phyloP scores from a whole-genome alignment of 352 stramenopile genomes.

The Pythium folliculosum region DNA sequence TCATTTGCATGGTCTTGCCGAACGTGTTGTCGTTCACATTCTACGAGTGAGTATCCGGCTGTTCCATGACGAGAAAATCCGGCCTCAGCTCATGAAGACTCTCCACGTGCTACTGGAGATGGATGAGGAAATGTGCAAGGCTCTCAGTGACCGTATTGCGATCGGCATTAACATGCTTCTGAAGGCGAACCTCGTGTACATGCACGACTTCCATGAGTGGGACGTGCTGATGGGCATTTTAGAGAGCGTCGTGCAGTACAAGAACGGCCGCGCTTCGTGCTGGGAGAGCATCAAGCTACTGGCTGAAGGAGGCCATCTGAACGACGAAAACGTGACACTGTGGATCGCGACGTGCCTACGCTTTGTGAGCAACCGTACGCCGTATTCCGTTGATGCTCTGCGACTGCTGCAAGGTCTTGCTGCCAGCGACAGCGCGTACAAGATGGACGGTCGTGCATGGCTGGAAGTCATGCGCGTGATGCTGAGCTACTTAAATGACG shows the following conservation, averaged over 20 bases:
- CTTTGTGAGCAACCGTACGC: constrained; percentile 78
- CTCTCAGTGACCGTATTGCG: constrained; percentile 75
- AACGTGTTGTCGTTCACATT: constrained; percentile 86
- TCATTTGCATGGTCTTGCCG: constrained; percentile 77
- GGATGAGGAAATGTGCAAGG: constrained; percentile 82
- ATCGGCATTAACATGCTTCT: constrained; percentile 83
- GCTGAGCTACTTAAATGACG: constrained; percentile 81
- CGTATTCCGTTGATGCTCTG: constrained; percentile 75
- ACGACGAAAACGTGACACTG: constrained; percentile 75
- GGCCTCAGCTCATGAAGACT: constrained; percentile 80
- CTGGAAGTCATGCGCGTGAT: constrained; percentile 87
- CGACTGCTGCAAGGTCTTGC: constrained; percentile 74
- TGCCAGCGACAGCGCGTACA: constrained; percentile 73
- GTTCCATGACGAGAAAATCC: constrained; percentile 83
- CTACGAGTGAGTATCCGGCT: constrained; percentile 83
- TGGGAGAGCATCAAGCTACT: constrained; percentile 80
- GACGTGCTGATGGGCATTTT: constrained; percentile 72
- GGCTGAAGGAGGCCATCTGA: constrained; percentile 68
- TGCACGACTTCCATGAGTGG: constrained; percentile 86
- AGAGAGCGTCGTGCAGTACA: constrained; percentile 78
- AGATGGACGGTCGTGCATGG: constrained; percentile 72
- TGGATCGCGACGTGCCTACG: constrained; percentile 82
- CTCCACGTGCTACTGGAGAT: constrained; percentile 72
- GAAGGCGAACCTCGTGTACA: constrained; percentile 88
- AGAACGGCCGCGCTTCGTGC: constrained; percentile 65